These are phyloP conservation scores for Limonium bicolor DNA, from an alignment of 148 eudicot genomes.

Conservation along the genomic window DNA sequence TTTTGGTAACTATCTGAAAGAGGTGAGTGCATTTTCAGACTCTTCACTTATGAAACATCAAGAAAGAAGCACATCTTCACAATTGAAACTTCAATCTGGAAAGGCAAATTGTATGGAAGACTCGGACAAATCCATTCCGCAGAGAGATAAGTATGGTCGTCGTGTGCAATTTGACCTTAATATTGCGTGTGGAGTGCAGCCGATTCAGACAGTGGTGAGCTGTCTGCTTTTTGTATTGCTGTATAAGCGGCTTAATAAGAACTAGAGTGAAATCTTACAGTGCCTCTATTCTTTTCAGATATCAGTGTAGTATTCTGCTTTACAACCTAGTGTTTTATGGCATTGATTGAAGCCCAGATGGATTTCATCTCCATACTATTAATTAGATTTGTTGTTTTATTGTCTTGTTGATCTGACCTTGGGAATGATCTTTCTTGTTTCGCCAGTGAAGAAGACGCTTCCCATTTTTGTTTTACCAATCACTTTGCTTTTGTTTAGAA, in stretches of 20 bases:
- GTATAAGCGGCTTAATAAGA: too few species aligned
- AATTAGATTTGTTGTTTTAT: too few species aligned
- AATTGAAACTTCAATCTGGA: constrained; percentile 29
- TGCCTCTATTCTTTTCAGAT: too few species aligned
- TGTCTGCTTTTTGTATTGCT: constrained; percentile 4
- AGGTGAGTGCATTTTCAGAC: constrained; percentile 23
- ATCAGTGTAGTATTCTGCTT: too few species aligned
- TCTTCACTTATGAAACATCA: constrained; percentile 21
- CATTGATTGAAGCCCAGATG: too few species aligned
- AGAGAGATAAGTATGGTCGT: constrained; percentile 36
- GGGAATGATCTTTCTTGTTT: too few species aligned
- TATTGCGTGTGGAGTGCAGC: constrained; percentile 41
- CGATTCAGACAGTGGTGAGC: constrained; percentile 49
- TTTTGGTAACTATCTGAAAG: constrained; percentile 35
- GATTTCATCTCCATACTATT: too few species aligned
- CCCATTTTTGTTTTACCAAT: not conserved
- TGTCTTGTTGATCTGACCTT: too few species aligned
- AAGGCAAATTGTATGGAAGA: constrained; percentile 19
- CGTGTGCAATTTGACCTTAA: constrained; percentile 56
- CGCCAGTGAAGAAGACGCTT: too few species aligned
- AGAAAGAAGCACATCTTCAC: constrained; percentile 24
- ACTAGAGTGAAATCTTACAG: too few species aligned
- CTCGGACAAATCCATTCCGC: constrained; percentile 26
- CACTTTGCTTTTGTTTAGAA: constrained; percentile 28
- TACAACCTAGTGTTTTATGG: too few species aligned